These are phyloP conservation scores for Phytopythium boreale DNA, from an alignment of 352 stramenopile genomes.

Conservation along the genomic window DNA sequence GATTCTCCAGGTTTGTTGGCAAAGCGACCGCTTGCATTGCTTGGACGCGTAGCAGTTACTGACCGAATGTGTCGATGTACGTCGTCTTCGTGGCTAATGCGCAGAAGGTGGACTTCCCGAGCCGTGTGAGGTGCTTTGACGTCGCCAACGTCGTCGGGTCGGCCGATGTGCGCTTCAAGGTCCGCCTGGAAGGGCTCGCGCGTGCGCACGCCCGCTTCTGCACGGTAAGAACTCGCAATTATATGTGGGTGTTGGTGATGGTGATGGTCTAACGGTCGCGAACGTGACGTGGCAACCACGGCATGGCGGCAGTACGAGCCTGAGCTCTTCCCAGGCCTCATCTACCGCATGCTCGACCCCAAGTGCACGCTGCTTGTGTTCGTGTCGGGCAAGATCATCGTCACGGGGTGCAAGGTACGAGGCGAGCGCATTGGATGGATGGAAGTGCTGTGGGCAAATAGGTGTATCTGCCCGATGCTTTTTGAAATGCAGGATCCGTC, in stretches of 20 bases:
- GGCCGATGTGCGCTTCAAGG: constrained; percentile 88
- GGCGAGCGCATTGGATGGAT: not conserved
- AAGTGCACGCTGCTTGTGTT: constrained; percentile 96
- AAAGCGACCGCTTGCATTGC: not conserved
- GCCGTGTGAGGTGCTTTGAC: constrained; percentile 36
- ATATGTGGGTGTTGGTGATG: too few relatives aligned
- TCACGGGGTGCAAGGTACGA: constrained; percentile 89
- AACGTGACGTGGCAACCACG: not conserved
- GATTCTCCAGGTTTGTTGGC: constrained; percentile 44
- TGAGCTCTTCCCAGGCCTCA: constrained; percentile 96
- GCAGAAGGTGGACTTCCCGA: constrained; percentile 62
- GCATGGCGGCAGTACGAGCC: constrained; percentile 89
- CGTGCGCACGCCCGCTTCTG: constrained; percentile 58
- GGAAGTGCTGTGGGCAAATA: too few relatives aligned
- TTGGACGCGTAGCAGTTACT: not conserved
- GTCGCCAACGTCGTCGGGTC: constrained; percentile 89
- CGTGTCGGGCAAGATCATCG: constrained; percentile 96
- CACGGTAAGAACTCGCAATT: constrained; percentile 32
- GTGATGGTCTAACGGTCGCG: too few relatives aligned
- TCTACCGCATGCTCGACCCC: constrained; percentile 93
- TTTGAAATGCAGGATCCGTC: constrained; percentile 13
- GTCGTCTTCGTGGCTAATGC: too few relatives aligned
- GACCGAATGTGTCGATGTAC: not conserved
- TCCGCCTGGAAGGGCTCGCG: constrained; percentile 72
- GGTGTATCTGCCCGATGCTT: too few relatives aligned